Conservation (phyloP, 805 yeast species). For the Brettanomyces sp. region DNA sequence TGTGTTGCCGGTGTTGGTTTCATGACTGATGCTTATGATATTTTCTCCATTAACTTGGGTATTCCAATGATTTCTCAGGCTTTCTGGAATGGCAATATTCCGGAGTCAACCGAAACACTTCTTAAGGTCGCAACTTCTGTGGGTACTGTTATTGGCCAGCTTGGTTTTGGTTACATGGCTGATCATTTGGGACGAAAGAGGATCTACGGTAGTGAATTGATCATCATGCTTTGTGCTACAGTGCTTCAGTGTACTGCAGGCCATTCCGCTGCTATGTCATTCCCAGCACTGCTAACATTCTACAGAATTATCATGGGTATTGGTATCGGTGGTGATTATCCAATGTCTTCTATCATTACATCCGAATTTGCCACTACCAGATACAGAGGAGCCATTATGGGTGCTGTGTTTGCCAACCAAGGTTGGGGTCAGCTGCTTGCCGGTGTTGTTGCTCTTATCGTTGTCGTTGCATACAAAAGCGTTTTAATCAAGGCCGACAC, state of each 20-base stretch:
- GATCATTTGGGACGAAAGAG: constrained; percentile 80
- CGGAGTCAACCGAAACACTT: constrained; percentile 64
- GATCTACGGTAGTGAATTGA: constrained; percentile 80
- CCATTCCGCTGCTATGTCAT: constrained; percentile 57
- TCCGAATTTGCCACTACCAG: constrained; percentile 89
- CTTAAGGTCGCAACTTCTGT: constrained; percentile 86
- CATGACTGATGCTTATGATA: constrained; percentile 87
- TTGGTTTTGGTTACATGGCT: constrained; percentile 75
- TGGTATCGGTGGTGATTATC: constrained; percentile 97
- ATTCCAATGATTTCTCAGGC: constrained; percentile 70
- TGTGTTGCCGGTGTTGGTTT: constrained; percentile 90
- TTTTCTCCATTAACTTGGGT: constrained; percentile 82
- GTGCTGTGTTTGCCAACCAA: constrained; percentile 92
- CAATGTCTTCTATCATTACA: constrained; percentile 85
- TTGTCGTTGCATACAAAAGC: constrained; percentile 69
- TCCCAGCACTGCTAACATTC: constrained; percentile 65
- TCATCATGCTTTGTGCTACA: constrained; percentile 74
- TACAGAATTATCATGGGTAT: constrained; percentile 87
- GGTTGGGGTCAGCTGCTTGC: constrained; percentile 92
- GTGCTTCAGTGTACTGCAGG: constrained; percentile 71
- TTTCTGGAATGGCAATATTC: constrained; percentile 57
- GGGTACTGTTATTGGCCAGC: constrained; percentile 88
- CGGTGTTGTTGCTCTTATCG: constrained; percentile 72
- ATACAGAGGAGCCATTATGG: constrained; percentile 98
- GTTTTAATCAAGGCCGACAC: constrained; percentile 44